Base-by-base conservation (phyloP, 2,329 filamentous ascomycete species). In the Hypoxylon sp. region DNA sequence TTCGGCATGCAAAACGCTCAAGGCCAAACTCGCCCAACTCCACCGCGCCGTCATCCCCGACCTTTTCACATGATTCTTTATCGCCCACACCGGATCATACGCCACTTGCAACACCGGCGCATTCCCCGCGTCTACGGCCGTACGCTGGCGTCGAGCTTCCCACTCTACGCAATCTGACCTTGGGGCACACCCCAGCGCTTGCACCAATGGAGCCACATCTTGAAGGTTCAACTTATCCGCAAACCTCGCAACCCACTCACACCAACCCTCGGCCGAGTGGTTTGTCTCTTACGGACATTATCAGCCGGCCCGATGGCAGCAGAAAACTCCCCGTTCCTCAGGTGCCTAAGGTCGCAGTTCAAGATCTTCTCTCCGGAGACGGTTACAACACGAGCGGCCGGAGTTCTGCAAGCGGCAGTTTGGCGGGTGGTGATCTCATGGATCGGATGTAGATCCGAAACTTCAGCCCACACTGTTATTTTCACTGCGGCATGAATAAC, bases 1-100 rank as follows among this genome's bases (percentile, higher is more conserved):
- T 93, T 76, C 86, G 92, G 64, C 88, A 90, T 72, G 87, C 91
- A 24, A 98, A 98, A 84, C 89, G 93, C 68, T 98, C 95, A 64
- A 85, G 95, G 72, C 95, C 96, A 44, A 96, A 94, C 78, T 97
- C 95, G 33, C 96, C 95, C 55, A 93, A 96, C 80, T 97, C 94
- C 7, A 98, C 95, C 1, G 95, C 95, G 49, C 96, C 96, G 18
- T 97, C 95, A 24, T 98, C 95, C 30, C 95, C 95, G 24, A 97
- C 94, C 2, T 97, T 97, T 78, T 97, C 95, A 1, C 93, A 97
- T 80, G 93, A 97, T 79, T 97, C 95, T 9, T 86, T 95, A 48
- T 98, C 95, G 8, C 96, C 95, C 3, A 99, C 95, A 1, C 96
- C 95, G 9, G 95, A 98, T 75, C 94, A 97, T 82, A 98, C 96